Conservation (phyloP, 345 rosid species). For the Rubroshorea leprosula region DNA sequence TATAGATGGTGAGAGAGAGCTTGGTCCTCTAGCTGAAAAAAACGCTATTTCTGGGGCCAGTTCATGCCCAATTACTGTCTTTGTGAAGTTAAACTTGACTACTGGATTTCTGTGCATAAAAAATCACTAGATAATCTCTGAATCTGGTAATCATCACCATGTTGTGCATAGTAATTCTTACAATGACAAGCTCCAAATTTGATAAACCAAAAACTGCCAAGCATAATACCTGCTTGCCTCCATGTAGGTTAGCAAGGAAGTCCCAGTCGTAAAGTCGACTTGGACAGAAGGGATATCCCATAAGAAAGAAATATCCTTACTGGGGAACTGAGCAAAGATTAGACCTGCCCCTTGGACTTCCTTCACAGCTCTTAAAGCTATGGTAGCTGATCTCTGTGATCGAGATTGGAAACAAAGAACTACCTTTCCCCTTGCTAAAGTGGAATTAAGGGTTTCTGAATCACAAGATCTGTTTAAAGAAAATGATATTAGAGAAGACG, state of each 20-base stretch:
- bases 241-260: conserved; percentile 41
- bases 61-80: conserved; percentile 34
- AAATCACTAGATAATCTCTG: conserved; percentile 3
- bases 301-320: conserved; percentile 33
- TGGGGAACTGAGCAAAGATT: conserved; percentile 39
- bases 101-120: conserved; percentile 33
- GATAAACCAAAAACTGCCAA: background rate
- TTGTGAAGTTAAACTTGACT: conserved; percentile 37
- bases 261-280: conserved; percentile 40
- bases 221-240: conserved; percentile 27
- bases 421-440: conserved; percentile 46
- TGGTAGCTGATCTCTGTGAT: conserved; percentile 33
- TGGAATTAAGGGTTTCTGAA: conserved; percentile 30
- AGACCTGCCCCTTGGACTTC: conserved; percentile 35
- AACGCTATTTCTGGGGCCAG: conserved; percentile 47
- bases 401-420: conserved; percentile 45
- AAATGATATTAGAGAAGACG: conserved; percentile 1
- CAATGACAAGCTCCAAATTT: background rate
- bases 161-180: background rate
- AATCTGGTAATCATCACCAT: too few species aligned
- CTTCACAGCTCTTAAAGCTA: conserved; percentile 32
- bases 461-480: conserved; percentile 33
- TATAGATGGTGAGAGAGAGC: conserved; percentile 45
- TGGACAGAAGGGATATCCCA: conserved; percentile 33
- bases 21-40: conserved; percentile 60